phyloP scores from a whole-genome alignment of 2,329 filamentous ascomycete species.

The Cercospora zeae-maydis region DNA sequence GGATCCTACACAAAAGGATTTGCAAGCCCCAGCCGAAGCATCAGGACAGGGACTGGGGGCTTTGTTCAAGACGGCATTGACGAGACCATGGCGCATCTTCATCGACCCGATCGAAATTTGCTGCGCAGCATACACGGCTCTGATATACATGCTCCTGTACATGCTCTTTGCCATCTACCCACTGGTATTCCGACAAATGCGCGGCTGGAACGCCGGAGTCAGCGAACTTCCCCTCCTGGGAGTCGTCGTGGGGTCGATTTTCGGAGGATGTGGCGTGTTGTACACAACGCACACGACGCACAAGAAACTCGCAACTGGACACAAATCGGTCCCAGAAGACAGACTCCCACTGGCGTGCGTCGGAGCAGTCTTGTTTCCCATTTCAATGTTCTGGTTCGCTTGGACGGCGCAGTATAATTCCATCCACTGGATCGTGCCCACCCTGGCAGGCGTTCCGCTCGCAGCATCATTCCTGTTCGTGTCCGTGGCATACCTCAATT shows the following conservation, averaged over 20 bases:
- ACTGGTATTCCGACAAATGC: constrained; percentile 60
- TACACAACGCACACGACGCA: constrained; percentile 40
- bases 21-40: constrained; percentile 50
- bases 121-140: constrained; percentile 30
- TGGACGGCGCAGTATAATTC: constrained; percentile 41
- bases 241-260: constrained; percentile 47
- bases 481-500: neutral
- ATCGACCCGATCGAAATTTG: neutral
- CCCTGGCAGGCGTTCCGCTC: constrained; percentile 36
- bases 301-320: constrained; percentile 40
- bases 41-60: constrained; percentile 39
- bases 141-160: constrained; percentile 51
- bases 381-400: constrained; percentile 38
- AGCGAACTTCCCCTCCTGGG: constrained; percentile 51
- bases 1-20: constrained; percentile 46
- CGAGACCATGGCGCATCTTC: neutral
- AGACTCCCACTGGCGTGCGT: constrained; percentile 26
- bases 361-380: constrained; percentile 35
- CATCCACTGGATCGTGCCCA: constrained; percentile 49
- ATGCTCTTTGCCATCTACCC: constrained; percentile 50
- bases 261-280: constrained; percentile 46
- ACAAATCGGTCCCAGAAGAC: constrained; percentile 41
- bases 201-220: constrained; percentile 58
- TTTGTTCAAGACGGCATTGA: neutral
- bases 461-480: neutral